Conservation (phyloP, 768 basidiomycete genomes). For the Saitozyma podzolica region DNA sequence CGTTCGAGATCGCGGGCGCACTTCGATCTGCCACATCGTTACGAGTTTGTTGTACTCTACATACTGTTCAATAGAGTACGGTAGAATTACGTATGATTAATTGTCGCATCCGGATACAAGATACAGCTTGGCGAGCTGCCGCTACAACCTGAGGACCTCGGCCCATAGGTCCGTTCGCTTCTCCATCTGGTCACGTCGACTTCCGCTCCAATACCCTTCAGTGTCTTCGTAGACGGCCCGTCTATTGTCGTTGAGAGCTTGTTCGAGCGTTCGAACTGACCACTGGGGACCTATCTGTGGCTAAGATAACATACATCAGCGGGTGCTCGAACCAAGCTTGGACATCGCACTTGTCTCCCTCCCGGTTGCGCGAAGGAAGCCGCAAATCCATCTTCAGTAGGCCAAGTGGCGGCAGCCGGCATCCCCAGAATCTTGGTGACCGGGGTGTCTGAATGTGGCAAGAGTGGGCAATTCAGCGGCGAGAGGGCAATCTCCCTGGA, state of each 20-base stretch:
- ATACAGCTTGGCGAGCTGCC: too few relatives aligned
- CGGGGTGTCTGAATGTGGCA: constrained; percentile 63
- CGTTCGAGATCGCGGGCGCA: too few relatives aligned
- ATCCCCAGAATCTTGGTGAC: constrained; percentile 60
- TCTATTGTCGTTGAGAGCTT: constrained; percentile 36
- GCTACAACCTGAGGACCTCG: constrained; percentile 24
- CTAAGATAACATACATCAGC: background rate
- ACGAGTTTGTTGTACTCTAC: too few relatives aligned
- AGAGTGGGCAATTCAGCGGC: constrained; percentile 68
- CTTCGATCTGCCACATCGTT: too few relatives aligned
- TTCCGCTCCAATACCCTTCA: constrained; percentile 19
- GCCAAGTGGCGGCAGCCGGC: constrained; percentile 15
- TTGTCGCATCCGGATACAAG: too few relatives aligned
- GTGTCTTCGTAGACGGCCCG: constrained; percentile 27
- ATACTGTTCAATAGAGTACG: too few relatives aligned
- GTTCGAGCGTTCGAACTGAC: constrained; percentile 31
- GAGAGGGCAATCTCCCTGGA: constrained; percentile 60
- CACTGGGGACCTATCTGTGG: background rate
- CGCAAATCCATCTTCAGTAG: constrained; percentile 25
- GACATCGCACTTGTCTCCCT: too few relatives aligned
- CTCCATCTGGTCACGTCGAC: constrained; percentile 40
- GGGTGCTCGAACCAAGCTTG: background rate
- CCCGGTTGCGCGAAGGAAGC: constrained; percentile 6
- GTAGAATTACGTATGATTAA: too few relatives aligned
- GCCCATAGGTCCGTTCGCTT: constrained; percentile 42